Conservation (phyloP, 176 grass and related monocot genomes). For the Saccharum spontaneum region DNA sequence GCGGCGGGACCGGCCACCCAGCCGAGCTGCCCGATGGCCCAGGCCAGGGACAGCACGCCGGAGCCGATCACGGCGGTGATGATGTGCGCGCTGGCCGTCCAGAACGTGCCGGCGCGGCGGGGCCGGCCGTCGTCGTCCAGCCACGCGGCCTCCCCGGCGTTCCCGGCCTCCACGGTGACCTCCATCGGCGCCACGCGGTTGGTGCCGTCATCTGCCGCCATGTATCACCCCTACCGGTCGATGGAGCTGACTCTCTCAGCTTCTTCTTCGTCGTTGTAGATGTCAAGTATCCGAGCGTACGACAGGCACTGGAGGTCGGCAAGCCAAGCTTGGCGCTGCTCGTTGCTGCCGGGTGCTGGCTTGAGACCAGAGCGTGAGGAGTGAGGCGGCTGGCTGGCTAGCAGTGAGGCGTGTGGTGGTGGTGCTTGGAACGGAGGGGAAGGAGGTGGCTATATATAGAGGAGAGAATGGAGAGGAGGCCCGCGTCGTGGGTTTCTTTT, state of each 20-base stretch:
- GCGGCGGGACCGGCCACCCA: neutral
- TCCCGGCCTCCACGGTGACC: too few species aligned
- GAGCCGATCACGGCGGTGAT: neutral
- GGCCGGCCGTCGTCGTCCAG: neutral
- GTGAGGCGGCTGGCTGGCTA: too few species aligned
- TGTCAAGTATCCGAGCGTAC: too few species aligned
- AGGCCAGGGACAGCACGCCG: neutral
- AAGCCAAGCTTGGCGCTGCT: too few species aligned
- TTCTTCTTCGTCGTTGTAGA: too few species aligned
- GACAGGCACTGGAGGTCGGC: too few species aligned
- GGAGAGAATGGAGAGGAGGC: neutral
- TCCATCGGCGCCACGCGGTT: too few species aligned
- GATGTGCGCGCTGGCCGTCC: neutral
- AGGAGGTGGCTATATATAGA: neutral
- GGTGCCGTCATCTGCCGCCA: too few species aligned
- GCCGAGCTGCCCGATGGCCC: neutral
- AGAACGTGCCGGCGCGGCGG: neutral
- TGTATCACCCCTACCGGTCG: too few species aligned
- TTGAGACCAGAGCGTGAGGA: neutral
- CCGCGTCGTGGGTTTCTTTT: neutral
- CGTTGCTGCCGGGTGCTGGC: too few species aligned
- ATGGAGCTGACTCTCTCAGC: too few species aligned
- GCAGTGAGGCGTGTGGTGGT: neutral
- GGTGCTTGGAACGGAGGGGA: neutral
- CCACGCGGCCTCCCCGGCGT: too few species aligned